phyloP scores from a whole-genome alignment of 2,329 filamentous ascomycete genomes.

The Saccharata proteae region DNA sequence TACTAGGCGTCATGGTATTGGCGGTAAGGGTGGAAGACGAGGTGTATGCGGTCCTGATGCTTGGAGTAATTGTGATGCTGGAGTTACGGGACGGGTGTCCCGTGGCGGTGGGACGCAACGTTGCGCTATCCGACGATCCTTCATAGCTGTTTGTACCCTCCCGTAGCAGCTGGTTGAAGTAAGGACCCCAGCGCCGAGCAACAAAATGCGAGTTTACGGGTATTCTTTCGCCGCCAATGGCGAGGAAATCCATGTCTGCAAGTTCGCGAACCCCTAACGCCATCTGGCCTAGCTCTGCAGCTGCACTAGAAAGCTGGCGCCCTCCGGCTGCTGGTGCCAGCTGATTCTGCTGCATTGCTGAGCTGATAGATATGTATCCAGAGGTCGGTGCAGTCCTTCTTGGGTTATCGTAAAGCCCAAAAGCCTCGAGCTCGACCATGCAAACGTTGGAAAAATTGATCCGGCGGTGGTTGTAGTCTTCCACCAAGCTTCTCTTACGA shows the following conservation, averaged over 20 bases:
- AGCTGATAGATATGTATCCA: slow-evolving; percentile 74
- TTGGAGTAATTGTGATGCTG: slow-evolving; percentile 71
- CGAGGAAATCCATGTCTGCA: slow-evolving; percentile 92
- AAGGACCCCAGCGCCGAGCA: slow-evolving; percentile 82
- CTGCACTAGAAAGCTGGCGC: slow-evolving; percentile 59
- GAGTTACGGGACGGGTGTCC: slow-evolving; percentile 57
- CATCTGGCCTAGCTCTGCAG: slow-evolving; percentile 74
- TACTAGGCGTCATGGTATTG: slow-evolving; percentile 23
- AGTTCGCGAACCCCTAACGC: slow-evolving; percentile 72
- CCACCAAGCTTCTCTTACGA: slow-evolving; percentile 81
- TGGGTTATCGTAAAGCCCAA: slow-evolving; percentile 94
- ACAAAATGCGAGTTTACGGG: slow-evolving; percentile 88
- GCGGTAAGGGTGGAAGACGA: slow-evolving; percentile 30
- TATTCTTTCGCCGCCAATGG: slow-evolving; percentile 80
- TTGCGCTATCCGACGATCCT: slow-evolving; percentile 58
- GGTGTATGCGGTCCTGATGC: slow-evolving; percentile 40
- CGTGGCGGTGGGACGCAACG: slow-evolving; percentile 50
- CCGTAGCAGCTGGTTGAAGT: slow-evolving; percentile 82
- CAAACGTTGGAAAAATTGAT: slow-evolving; percentile 97
- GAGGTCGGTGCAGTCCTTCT: slow-evolving; percentile 66
- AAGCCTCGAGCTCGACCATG: slow-evolving; percentile 92
- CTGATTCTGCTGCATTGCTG: slow-evolving; percentile 43
- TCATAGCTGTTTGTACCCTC: slow-evolving; percentile 62
- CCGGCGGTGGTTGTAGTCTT: slow-evolving; percentile 94
- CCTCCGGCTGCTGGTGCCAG: slow-evolving; percentile 56